A percentile compares a stretch with the other conserved stretches of the same genome.
These are phyloP conservation scores for Penicillium sp. DNA, from an alignment of 2,329 filamentous ascomycete genomes.

Conservation along the genomic window DNA sequence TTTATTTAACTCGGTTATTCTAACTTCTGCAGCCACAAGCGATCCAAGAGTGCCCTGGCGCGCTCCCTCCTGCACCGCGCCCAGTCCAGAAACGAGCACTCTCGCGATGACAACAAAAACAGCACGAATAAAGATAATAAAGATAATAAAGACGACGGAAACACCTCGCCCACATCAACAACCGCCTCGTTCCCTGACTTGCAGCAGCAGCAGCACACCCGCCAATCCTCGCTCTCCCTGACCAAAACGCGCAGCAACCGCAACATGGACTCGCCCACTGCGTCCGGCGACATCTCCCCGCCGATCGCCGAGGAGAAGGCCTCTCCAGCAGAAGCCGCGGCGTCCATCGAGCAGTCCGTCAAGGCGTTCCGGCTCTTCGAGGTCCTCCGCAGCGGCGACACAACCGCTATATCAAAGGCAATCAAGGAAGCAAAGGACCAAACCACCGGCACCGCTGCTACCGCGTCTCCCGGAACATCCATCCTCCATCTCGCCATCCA, in stretches of 20 bases:
- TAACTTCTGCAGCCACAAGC: constrained; percentile 43
- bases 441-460: constrained; percentile 40
- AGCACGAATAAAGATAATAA: not conserved
- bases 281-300: constrained; percentile 23
- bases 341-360: constrained; percentile 84
- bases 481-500: constrained; percentile 92
- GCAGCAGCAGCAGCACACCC: constrained; percentile 25
- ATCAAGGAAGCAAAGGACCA: constrained; percentile 59
- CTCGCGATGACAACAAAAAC: constrained; percentile 28
- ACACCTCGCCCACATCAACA: constrained; percentile 24
- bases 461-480: constrained; percentile 58
- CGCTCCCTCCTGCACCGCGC: constrained; percentile 53
- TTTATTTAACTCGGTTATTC: not conserved
- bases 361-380: constrained; percentile 93
- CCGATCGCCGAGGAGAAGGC: constrained; percentile 19
- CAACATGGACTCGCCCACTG: constrained; percentile 25
- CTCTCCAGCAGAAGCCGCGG: not conserved
- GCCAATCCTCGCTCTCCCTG: constrained; percentile 23
- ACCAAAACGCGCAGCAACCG: constrained; percentile 28
- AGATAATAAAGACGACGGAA: constrained; percentile 21
- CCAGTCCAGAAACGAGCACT: constrained; percentile 42
- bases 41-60: constrained; percentile 52
- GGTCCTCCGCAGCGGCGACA: constrained; percentile 84
- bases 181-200: constrained; percentile 22
- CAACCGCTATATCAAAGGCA: constrained; percentile 79